Evolutionary conservation across 495 filamentous ascomycete species (phyloP).

Genomic region (Penicillium desertorum): DNA sequence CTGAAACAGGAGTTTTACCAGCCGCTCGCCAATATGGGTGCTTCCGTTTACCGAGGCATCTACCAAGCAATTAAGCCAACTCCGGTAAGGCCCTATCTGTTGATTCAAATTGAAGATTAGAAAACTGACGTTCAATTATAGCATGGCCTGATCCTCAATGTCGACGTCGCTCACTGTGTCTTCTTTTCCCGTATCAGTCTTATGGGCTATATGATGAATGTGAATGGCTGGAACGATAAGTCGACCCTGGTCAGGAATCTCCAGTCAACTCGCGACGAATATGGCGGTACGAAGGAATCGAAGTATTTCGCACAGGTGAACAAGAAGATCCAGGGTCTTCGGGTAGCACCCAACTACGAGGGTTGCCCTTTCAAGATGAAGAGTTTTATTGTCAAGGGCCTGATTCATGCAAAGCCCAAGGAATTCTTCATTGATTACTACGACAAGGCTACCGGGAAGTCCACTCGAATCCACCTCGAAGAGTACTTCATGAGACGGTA

Average conservation of each 20-base stretch:
- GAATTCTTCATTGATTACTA: slow-evolving; percentile 57
- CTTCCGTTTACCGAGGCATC: slow-evolving; percentile 80
- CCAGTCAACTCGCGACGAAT: slow-evolving; percentile 20
- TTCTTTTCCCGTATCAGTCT: slow-evolving; percentile 41
- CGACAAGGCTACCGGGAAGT: slow-evolving; percentile 46
- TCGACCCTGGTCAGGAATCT: slow-evolving; percentile 25
- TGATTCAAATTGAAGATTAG: background rate
- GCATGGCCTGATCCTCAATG: slow-evolving; percentile 68
- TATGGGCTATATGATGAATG: slow-evolving; percentile 31
- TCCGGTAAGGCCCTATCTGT: slow-evolving; percentile 41
- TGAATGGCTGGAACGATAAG: slow-evolving; percentile 23
- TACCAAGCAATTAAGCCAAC: slow-evolving; percentile 77
- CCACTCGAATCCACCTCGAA: slow-evolving; percentile 49
- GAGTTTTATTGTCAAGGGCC: slow-evolving; percentile 61
- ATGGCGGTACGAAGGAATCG: slow-evolving; percentile 25
- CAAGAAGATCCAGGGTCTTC: slow-evolving; percentile 60
- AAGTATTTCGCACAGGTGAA: slow-evolving; percentile 26
- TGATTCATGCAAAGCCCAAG: slow-evolving; percentile 56
- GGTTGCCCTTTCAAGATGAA: slow-evolving; percentile 45
- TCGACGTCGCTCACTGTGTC: slow-evolving; percentile 57
- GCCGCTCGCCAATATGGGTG: slow-evolving; percentile 40
- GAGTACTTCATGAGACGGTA: slow-evolving; percentile 71
- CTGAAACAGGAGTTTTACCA: slow-evolving; percentile 13
- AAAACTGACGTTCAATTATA: slow-evolving; percentile 25
- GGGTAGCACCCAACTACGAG: slow-evolving; percentile 63